These are phyloP conservation scores for Phytophthora agathidicida DNA, from an alignment of 352 stramenopile species.

Conservation along the genomic window DNA sequence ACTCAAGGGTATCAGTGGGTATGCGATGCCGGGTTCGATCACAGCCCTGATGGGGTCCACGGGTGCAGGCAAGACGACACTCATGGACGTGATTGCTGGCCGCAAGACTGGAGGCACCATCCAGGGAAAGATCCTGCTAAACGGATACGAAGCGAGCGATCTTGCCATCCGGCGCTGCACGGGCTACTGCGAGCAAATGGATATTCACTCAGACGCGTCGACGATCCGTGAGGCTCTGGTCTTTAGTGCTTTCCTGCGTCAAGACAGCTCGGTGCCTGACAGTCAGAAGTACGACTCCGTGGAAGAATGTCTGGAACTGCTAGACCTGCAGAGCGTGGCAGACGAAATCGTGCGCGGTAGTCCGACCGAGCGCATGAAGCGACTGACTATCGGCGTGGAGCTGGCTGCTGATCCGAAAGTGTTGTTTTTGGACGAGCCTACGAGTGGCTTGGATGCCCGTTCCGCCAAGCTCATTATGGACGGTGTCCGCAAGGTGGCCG, in stretches of 20 bases:
- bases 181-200: constrained; percentile 76
- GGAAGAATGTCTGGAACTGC: constrained; percentile 39
- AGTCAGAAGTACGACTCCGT: constrained; percentile 37
- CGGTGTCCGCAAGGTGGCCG: constrained; percentile 58
- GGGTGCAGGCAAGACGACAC: constrained; percentile 89
- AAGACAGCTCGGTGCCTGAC: constrained; percentile 31
- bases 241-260: constrained; percentile 85
- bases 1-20: constrained; percentile 56
- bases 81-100: constrained; percentile 93
- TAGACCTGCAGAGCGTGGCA: constrained; percentile 37
- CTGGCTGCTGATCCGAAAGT: constrained; percentile 78
- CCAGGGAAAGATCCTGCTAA: constrained; percentile 60
- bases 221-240: constrained; percentile 89
- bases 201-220: too few relatives aligned
- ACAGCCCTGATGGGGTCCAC: constrained; percentile 60
- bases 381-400: constrained; percentile 84
- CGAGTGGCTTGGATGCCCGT: constrained; percentile 51
- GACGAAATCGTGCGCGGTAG: constrained; percentile 46
- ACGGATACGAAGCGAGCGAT: constrained; percentile 39
- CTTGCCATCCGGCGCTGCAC: constrained; percentile 37
- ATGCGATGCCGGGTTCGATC: constrained; percentile 46
- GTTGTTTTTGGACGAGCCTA: constrained; percentile 79
- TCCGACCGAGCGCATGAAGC: constrained; percentile 50
- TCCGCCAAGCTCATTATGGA: constrained; percentile 80
- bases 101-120: constrained; percentile 85